A percentile compares a stretch with the other conserved stretches of the same genome.
Evolutionary conservation across 2,329 filamentous ascomycete genomes (phyloP).

Genomic region (Neonectria sp.): DNA sequence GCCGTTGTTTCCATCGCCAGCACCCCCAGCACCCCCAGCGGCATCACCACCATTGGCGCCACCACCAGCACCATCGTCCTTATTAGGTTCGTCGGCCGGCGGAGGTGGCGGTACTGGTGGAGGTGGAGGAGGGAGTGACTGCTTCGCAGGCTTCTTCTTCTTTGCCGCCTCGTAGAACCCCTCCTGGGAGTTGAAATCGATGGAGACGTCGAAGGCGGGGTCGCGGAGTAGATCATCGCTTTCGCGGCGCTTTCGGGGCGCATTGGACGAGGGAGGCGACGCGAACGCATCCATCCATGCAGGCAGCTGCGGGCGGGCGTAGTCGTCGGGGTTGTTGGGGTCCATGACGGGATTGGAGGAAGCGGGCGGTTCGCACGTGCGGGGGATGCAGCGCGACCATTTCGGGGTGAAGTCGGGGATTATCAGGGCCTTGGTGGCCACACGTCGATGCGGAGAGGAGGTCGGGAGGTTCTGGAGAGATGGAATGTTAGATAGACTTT

Average conservation of each 20-base stretch:
- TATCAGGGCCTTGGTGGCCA: slow-evolving; percentile 39
- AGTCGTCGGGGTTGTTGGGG: slow-evolving; percentile 50
- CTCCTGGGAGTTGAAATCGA: slow-evolving; percentile 72
- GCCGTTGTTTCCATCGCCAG: slow-evolving; percentile 52
- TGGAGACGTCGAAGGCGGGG: slow-evolving; percentile 59
- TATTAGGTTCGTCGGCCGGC: slow-evolving; percentile 43
- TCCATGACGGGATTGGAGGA: slow-evolving; percentile 47
- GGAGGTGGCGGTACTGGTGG: slow-evolving; percentile 47
- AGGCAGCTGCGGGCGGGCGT: slow-evolving; percentile 47
- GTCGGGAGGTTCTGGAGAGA: slow-evolving; percentile 35
- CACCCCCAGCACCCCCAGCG: slow-evolving; percentile 46
- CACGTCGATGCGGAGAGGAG: slow-evolving; percentile 33
- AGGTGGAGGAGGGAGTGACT: slow-evolving; percentile 48
- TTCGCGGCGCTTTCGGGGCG: slow-evolving; percentile 40
- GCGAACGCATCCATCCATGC: slow-evolving; percentile 41
- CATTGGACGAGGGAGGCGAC: slow-evolving; percentile 38
- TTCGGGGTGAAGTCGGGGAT: slow-evolving; percentile 51
- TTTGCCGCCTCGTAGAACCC: slow-evolving; percentile 69
- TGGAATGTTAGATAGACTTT: slow-evolving; percentile 43
- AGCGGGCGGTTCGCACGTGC: slow-evolving; percentile 42
- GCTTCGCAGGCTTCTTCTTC: slow-evolving; percentile 70
- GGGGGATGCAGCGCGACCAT: slow-evolving; percentile 52
- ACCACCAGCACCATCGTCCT: slow-evolving; percentile 52
- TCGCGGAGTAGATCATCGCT: slow-evolving; percentile 60
- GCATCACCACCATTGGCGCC: slow-evolving; percentile 55